A percentile compares a stretch with the other conserved stretches of the same genome.
These are phyloP conservation scores for Coemansia umbellata DNA, from an alignment of 192 early-diverging fungal genomes.

Conservation along the genomic window DNA sequence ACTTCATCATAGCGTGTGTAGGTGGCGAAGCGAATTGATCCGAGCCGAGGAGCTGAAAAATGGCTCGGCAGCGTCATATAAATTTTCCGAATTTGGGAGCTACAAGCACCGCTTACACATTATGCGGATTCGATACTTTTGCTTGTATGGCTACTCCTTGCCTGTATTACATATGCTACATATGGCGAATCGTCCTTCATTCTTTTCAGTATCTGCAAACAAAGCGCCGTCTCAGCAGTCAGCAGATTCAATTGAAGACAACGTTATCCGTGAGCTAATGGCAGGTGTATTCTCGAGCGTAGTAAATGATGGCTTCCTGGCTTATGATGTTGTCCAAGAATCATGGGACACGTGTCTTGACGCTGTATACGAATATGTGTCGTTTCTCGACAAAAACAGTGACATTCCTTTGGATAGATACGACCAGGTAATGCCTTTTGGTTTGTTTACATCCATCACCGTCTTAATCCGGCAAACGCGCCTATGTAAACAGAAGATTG, in stretches of 20 bases:
- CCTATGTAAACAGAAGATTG: constrained; percentile 14
- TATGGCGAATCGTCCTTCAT: constrained; percentile 33
- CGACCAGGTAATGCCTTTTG: constrained; percentile 39
- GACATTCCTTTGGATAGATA: constrained; percentile 34
- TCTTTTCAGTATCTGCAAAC: constrained; percentile 6
- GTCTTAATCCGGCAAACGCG: constrained; percentile 33
- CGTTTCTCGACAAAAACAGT: constrained; percentile 17
- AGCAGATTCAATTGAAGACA: constrained; percentile 13
- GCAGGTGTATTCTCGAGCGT: constrained; percentile 15
- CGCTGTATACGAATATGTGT: constrained; percentile 13
- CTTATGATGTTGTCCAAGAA: constrained; percentile 30
- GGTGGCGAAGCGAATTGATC: constrained; percentile 7
- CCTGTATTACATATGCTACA: constrained; percentile 22
- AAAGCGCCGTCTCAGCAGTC: not conserved
- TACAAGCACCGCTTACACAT: constrained; percentile 13
- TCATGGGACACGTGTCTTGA: constrained; percentile 39
- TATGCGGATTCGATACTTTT: constrained; percentile 31
- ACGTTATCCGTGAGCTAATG: constrained; percentile 30
- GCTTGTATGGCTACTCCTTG: constrained; percentile 17
- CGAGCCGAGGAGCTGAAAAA: constrained; percentile 13
- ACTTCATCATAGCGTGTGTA: constrained; percentile 9
- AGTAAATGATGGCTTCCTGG: constrained; percentile 28
- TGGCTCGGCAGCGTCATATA: not conserved
- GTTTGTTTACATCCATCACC: constrained; percentile 30
- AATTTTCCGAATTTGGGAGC: constrained; percentile 17